Base-by-base conservation (phyloP, 352 stramenopile genomes). In the Phytophthora megakarya region DNA sequence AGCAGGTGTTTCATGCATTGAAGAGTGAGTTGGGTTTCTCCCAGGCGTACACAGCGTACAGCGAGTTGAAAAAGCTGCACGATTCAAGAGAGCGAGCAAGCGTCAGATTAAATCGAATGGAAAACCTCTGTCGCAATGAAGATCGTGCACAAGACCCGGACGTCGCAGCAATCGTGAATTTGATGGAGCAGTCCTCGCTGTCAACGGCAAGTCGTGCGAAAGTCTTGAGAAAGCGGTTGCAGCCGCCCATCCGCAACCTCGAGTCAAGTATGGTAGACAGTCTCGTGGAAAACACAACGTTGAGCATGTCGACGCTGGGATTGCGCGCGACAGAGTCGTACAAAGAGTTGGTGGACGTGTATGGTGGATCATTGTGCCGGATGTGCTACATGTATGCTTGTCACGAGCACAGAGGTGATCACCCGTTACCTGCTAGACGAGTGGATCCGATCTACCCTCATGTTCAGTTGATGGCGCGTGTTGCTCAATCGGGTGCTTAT, bases 311-410 rank as follows among this genome's bases (percentile, higher is more conserved):
- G 18, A 28, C 53, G 19, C 45, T 86, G 26, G 81, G 79, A 10
- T 63, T 90, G 30, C 77, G 78, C 1, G 52, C 74, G 32, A 81
- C 79, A 10, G 75, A 63, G 28, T 76, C 76, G 11, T 98, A 97
- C 43, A 68, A 61, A 11, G 72, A 89, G 25, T 58, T 95, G 15
- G 87, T 86, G 40, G 81, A 96, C 64, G 88, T 85, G 3, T 97
- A 93, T 61, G 71, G 81, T 26, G 76, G 92, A 19, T 66, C 97
- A 1, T 97, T 97, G 50, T 98, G 93, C 57, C 77, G 88, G 22
- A 88, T 92, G 74, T 98, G 93, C 72, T 97, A 97, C 65, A 87
- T 68, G 37, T 98, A 97, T 61, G 85, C 96, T 57, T 98, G 92
- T 46, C 86, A 89, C 35, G 73, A 95, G 23, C 93, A 98, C 67